Evolutionary conservation across 345 rosid genomes (phyloP), one percentile per base, ranked within the genome.

Genomic region (Camelina laxa): DNA sequence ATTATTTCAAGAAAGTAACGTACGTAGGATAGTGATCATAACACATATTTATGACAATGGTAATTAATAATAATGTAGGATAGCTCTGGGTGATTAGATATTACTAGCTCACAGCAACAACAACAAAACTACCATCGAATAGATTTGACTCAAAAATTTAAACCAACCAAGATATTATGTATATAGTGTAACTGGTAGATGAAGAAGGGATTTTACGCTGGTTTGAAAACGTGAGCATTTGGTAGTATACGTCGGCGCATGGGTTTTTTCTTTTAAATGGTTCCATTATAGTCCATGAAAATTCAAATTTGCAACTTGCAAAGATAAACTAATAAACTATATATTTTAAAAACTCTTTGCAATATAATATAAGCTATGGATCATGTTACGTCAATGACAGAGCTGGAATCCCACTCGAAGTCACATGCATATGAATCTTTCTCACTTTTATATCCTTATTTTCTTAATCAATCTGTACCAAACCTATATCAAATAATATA

Each of bases 321-420:
- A 51, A 74, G 11, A 65, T 44, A 42, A 36, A 58, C 30, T 70
- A 75, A 83, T 30, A 51, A 24, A 67, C 45, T 60, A 36, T 68
- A 22, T 31, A 65, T 62, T 62, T 44, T 12, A 36, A 56, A 33
- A 56, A 42, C 60, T 10, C 20, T 15, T 39, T 33, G 65, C 76
- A 72, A 69, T 57, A 74, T 21, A 63, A 73, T 79, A 80, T 69
- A 62, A 62, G 80, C 79, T 79, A 69, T 81, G 81, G 87, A 82
- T 84, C 82, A 62, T 83, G 80, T 54, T 80, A 54, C 74, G 76
- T 61, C 70, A 76, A 70, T 79, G 81, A 67, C 85, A 83, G 83
- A 82, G 95, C 87, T 86, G 91, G 81, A 89, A 82, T 81, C 80
- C 87, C 85, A 85, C 90, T 75, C 80, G 73, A 82, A 42, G 64